Conservation (phyloP, 2,329 filamentous ascomycete species). For the Plectosphaerella plurivora region DNA sequence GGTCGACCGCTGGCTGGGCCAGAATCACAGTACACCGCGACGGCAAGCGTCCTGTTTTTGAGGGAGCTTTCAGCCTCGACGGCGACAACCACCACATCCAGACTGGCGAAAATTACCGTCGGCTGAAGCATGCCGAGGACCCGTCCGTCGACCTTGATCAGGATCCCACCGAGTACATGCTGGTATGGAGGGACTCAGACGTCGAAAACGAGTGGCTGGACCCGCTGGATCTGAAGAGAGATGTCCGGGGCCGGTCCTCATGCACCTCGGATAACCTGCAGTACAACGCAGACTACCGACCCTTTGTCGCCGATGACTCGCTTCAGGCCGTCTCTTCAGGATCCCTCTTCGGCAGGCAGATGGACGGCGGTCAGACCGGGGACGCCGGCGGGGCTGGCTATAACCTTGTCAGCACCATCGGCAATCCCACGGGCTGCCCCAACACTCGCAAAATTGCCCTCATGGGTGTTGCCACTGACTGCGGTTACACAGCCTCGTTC, state of each 20-base stretch:
- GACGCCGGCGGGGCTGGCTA: conserved; percentile 71
- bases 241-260: conserved; percentile 34
- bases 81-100: conserved; percentile 86
- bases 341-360: conserved; percentile 68
- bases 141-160: conserved; percentile 52
- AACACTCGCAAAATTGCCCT: conserved; percentile 86
- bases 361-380: conserved; percentile 62
- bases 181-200: conserved; percentile 90
- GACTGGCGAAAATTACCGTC: conserved; percentile 66
- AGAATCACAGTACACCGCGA: conserved; percentile 74
- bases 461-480: conserved; percentile 89
- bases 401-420: conserved; percentile 75
- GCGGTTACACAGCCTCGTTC: conserved; percentile 75
- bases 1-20: conserved; percentile 83
- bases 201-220: conserved; percentile 44
- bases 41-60: conserved; percentile 75
- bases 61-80: conserved; percentile 79
- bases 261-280: conserved; percentile 72
- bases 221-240: conserved; percentile 63
- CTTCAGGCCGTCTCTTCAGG: conserved; percentile 59
- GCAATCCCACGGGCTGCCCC: conserved; percentile 79
- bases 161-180: conserved; percentile 68
- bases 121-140: conserved; percentile 68
- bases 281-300: conserved; percentile 76
- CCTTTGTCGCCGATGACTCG: conserved; percentile 55